Evolutionary conservation across 192 early-diverging fungal species (phyloP).

Genomic region (Backusella circina): DNA sequence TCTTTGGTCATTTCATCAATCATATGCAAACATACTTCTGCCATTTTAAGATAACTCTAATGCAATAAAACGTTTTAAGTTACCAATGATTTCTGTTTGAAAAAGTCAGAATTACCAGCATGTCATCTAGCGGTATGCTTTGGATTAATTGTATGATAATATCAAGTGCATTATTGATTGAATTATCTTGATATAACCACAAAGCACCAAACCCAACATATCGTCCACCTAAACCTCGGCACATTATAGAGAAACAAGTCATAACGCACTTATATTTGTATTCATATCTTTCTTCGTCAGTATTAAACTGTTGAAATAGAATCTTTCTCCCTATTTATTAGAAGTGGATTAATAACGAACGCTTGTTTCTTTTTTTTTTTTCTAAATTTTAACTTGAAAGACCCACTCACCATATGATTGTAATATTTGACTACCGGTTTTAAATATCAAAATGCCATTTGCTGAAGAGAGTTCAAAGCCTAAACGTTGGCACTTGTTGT

Average conservation of each 20-base stretch:
- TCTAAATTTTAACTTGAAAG: background rate
- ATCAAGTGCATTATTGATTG: conserved; percentile 61
- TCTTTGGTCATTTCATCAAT: conserved; percentile 69
- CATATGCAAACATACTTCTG: conserved; percentile 56
- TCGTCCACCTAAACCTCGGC: conserved; percentile 66
- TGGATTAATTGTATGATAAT: conserved; percentile 66
- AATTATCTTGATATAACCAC: conserved; percentile 78
- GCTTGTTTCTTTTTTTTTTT: background rate
- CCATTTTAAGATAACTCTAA: conserved; percentile 57
- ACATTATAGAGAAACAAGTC: conserved; percentile 70
- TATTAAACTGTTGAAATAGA: background rate
- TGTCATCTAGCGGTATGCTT: conserved; percentile 67
- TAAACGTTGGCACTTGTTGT: conserved; percentile 73
- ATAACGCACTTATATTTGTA: conserved; percentile 68
- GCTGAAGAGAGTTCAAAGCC: conserved; percentile 82
- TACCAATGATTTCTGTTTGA: background rate
- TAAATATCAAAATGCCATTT: conserved; percentile 88
- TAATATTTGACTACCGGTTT: conserved; percentile 70
- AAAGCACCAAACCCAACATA: conserved; percentile 92
- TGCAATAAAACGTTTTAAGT: background rate
- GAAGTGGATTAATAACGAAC: background rate
- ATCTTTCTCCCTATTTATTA: background rate
- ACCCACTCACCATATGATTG: conserved; percentile 43
- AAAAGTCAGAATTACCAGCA: conserved; percentile 47
- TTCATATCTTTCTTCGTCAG: background rate